Percentiles rank a stretch among this genome's conserved stretches.
These are phyloP conservation scores for Priceomyces castillae DNA, from an alignment of 805 yeast genomes.

Conservation along the genomic window DNA sequence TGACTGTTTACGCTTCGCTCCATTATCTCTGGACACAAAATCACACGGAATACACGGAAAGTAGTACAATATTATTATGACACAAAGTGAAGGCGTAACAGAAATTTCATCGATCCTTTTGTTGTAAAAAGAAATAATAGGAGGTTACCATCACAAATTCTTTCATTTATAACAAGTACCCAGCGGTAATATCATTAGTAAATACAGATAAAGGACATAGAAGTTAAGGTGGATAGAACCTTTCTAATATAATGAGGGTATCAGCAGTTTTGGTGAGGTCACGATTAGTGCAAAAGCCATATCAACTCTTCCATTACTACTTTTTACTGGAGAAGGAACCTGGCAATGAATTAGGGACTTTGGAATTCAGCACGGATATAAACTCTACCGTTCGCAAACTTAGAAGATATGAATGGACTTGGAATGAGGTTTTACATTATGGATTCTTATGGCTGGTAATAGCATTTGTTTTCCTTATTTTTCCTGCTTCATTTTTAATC, in stretches of 20 bases:
- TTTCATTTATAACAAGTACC: not conserved
- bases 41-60: not conserved
- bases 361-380: slow-evolving; percentile 49
- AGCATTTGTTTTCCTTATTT: slow-evolving; percentile 54
- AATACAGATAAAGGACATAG: not conserved
- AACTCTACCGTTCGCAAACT: slow-evolving; percentile 39
- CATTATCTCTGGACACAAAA: not conserved
- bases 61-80: not conserved
- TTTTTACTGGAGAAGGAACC: slow-evolving; percentile 55
- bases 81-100: slow-evolving; percentile 1
- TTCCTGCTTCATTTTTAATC: slow-evolving; percentile 51
- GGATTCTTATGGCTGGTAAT: slow-evolving; percentile 51
- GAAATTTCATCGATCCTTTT: slow-evolving; percentile 1
- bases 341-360: slow-evolving; percentile 47
- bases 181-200: not conserved
- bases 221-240: not conserved
- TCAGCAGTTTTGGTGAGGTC: slow-evolving; percentile 8
- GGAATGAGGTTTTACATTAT: slow-evolving; percentile 52
- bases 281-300: slow-evolving; percentile 34
- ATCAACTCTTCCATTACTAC: slow-evolving; percentile 45
- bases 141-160: not conserved
- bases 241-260: slow-evolving; percentile 2
- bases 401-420: slow-evolving; percentile 40
- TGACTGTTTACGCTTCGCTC: no score
- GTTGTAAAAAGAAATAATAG: slow-evolving; percentile 4